These are phyloP conservation scores for Pisolithus tinctorius DNA, from an alignment of 768 basidiomycete genomes.

Conservation along the genomic window DNA sequence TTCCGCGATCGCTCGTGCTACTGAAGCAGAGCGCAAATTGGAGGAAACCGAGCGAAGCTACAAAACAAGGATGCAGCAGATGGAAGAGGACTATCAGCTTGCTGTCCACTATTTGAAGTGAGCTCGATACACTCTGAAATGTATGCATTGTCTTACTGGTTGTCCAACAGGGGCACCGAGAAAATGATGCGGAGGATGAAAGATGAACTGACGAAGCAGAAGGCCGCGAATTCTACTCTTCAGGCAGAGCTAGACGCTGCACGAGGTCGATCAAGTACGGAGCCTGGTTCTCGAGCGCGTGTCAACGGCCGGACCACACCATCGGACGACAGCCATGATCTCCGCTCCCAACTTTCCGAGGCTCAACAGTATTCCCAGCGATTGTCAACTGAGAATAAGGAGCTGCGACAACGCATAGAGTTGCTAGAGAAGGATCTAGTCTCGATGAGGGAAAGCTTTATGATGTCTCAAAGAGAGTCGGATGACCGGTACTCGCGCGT, in stretches of 20 bases:
- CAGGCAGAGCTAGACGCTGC: constrained; percentile 77
- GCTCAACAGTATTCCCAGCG: constrained; percentile 72
- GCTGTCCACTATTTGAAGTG: constrained; percentile 98
- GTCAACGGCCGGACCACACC: constrained; percentile 77
- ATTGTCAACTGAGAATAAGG: constrained; percentile 67
- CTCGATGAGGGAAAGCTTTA: constrained; percentile 59
- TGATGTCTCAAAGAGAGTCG: constrained; percentile 69
- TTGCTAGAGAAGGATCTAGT: constrained; percentile 71
- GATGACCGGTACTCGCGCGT: constrained; percentile 71
- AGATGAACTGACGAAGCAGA: constrained; percentile 91
- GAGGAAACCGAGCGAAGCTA: constrained; percentile 75
- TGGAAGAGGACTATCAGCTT: constrained; percentile 93
- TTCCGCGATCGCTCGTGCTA: constrained; percentile 37
- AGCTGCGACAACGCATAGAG: constrained; percentile 67
- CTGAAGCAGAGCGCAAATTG: constrained; percentile 70
- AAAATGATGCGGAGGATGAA: constrained; percentile 97
- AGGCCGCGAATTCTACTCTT: constrained; percentile 68
- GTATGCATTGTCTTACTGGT: constrained; percentile 9
- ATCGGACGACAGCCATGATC: constrained; percentile 63
- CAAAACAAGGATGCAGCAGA: constrained; percentile 74
- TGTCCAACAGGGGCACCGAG: constrained; percentile 73
- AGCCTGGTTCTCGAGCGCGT: constrained; percentile 43
- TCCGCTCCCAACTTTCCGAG: constrained; percentile 69
- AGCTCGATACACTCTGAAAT: constrained; percentile 28
- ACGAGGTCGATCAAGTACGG: constrained; percentile 53